Percentiles rank a stretch among this genome's conserved stretches.
phyloP scores from a whole-genome alignment of 208 protist genomes.

The Kentomonas sorsogonicus region DNA sequence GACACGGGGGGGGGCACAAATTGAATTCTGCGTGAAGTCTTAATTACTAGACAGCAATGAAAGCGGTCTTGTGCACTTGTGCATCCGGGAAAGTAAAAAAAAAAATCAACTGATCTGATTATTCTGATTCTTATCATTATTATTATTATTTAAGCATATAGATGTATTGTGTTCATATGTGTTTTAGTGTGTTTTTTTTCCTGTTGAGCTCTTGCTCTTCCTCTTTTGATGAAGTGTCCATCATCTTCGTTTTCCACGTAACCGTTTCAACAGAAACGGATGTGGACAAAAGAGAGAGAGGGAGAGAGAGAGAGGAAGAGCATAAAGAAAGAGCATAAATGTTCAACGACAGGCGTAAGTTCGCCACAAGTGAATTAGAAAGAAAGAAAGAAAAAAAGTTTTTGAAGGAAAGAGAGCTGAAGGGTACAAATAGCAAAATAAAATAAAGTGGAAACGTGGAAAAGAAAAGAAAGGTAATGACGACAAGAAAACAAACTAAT shows the following conservation, averaged over 20 bases:
- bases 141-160: neutral
- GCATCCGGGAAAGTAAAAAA: neutral
- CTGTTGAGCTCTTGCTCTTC: slow-evolving; percentile 5
- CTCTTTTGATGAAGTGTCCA: neutral
- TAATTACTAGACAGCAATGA: neutral
- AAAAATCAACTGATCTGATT: neutral
- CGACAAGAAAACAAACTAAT: slow-evolving; percentile 6
- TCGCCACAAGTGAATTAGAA: slow-evolving; percentile 9
- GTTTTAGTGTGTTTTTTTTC: neutral
- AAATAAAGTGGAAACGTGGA: neutral
- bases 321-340: slow-evolving; percentile 11
- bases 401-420: slow-evolving; percentile 1
- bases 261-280: slow-evolving; percentile 12
- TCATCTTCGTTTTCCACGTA: neutral
- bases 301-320: slow-evolving; percentile 9
- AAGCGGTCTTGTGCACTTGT: neutral
- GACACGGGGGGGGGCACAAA: neutral
- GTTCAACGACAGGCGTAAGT: slow-evolving; percentile 8
- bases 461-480: neutral
- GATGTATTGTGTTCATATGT: neutral
- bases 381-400: slow-evolving; percentile 13
- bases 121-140: neutral
- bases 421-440: neutral
- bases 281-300: slow-evolving; percentile 18
- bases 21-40: neutral